Percentiles rank a stretch among this genome's conserved stretches.
Conservation (phyloP, 163 green algal species). For the Chlamydomonas reinhardtii region DNA sequence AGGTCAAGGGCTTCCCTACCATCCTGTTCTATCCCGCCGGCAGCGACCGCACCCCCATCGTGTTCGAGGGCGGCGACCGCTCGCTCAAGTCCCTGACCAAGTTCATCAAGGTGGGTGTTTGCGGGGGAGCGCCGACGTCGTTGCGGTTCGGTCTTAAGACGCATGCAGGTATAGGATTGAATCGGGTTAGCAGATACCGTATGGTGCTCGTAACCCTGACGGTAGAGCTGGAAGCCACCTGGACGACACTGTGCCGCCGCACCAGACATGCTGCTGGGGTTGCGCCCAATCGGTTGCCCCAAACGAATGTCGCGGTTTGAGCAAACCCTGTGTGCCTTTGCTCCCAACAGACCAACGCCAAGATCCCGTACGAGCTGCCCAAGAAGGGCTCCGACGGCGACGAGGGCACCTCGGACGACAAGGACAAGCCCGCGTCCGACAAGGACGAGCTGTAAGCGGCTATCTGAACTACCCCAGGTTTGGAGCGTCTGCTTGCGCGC, state of each 20-base stretch:
- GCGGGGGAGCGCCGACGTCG: not conserved
- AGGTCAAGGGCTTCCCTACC: slow-evolving; percentile 82
- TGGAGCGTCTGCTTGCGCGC: too few species aligned
- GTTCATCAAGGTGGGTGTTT: slow-evolving; percentile 76
- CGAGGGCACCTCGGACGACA: slow-evolving; percentile 36
- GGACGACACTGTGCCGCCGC: too few species aligned
- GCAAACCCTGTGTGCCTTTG: too few species aligned
- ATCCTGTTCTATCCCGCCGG: slow-evolving; percentile 79
- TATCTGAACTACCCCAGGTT: not conserved
- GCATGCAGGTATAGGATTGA: too few species aligned
- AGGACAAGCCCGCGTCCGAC: slow-evolving; percentile 24
- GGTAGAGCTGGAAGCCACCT: too few species aligned
- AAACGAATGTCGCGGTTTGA: not conserved
- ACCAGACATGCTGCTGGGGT: too few species aligned
- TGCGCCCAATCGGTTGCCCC: too few species aligned
- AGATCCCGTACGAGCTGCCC: slow-evolving; percentile 69
- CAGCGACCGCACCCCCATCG: slow-evolving; percentile 48
- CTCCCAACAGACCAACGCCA: slow-evolving; percentile 51
- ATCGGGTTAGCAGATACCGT: too few species aligned
- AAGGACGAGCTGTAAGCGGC: slow-evolving; percentile 69
- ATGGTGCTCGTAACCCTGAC: too few species aligned
- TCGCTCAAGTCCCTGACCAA: slow-evolving; percentile 71
- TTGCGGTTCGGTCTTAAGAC: not conserved
- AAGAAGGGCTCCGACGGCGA: slow-evolving; percentile 60
- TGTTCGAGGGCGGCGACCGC: slow-evolving; percentile 58